Conservation (phyloP, 768 basidiomycete species). For the Tricholomella constricta region DNA sequence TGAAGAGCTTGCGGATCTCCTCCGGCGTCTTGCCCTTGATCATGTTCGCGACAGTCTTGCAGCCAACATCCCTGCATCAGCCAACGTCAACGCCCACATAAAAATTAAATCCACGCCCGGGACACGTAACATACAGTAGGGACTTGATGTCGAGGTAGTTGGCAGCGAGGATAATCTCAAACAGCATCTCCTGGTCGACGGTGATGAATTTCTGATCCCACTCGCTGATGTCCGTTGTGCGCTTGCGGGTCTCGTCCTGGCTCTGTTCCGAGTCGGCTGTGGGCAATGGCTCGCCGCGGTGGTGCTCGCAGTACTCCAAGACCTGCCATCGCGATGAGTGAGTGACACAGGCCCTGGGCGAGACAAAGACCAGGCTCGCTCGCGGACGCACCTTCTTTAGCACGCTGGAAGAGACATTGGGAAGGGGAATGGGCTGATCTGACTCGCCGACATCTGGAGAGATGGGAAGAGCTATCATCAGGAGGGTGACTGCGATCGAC, state of each 20-base stretch:
- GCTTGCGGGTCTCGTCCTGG: slow-evolving; percentile 93
- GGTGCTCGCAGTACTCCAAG: slow-evolving; percentile 98
- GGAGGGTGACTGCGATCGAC: not conserved
- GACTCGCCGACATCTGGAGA: slow-evolving; percentile 86
- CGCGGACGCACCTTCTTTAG: slow-evolving; percentile 73
- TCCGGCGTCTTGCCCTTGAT: slow-evolving; percentile 99
- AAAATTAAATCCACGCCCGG: not conserved
- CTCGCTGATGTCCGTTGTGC: slow-evolving; percentile 97
- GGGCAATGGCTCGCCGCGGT: slow-evolving; percentile 95
- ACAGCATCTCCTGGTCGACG: slow-evolving; percentile 99
- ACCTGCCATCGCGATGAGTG: slow-evolving; percentile 53
- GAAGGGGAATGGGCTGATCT: slow-evolving; percentile 92
- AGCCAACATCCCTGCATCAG: slow-evolving; percentile 83
- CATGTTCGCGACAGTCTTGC: slow-evolving; percentile 99
- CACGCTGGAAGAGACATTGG: slow-evolving; percentile 91
- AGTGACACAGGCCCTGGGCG: too few relatives aligned
- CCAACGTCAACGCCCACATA: not conserved
- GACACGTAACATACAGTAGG: slow-evolving; percentile 69
- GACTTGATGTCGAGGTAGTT: slow-evolving; percentile 99
- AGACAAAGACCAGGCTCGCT: too few relatives aligned
- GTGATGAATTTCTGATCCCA: slow-evolving; percentile 99
- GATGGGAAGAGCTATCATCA: slow-evolving; percentile 11
- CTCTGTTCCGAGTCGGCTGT: slow-evolving; percentile 75
- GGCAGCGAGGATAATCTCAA: slow-evolving; percentile 98
- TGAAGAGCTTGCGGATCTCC: slow-evolving; percentile 97